phyloP scores from a whole-genome alignment of 306 rosid genomes.

The Cajanus cajan region DNA sequence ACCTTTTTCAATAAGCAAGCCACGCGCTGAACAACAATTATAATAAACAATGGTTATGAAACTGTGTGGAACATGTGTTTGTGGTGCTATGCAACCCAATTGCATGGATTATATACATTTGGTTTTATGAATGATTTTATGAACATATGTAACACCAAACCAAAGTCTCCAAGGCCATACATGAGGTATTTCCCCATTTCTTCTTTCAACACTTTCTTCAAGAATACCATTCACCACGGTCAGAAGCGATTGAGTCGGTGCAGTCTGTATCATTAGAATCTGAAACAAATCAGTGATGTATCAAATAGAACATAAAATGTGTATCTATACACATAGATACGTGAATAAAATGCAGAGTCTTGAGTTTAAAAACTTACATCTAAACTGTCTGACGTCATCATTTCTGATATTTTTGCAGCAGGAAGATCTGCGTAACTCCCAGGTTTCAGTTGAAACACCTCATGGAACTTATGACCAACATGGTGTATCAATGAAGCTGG shows the following conservation, averaged over 20 bases:
- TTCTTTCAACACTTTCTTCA: constrained; percentile 77
- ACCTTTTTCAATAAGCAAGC: constrained; percentile 87
- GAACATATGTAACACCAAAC: constrained; percentile 21
- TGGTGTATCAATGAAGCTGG: constrained; percentile 44
- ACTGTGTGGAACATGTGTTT: constrained; percentile 4
- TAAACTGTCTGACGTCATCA: constrained; percentile 79
- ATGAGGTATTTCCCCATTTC: constrained; percentile 85
- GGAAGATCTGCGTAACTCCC: constrained; percentile 78
- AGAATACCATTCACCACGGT: constrained; percentile 89
- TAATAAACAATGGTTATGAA: constrained; percentile 25
- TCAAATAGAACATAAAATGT: constrained; percentile 22
- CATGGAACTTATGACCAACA: constrained; percentile 72
- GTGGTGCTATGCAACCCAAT: constrained; percentile 31
- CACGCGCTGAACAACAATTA: constrained; percentile 60
- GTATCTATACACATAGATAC: background rate
- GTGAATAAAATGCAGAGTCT: background rate
- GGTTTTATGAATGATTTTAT: constrained; percentile 8
- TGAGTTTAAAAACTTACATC: constrained; percentile 55
- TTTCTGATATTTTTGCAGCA: constrained; percentile 73
- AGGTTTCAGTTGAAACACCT: constrained; percentile 83
- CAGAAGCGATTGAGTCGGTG: constrained; percentile 93
- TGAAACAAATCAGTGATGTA: constrained; percentile 53
- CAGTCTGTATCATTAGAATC: constrained; percentile 74
- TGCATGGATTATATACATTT: constrained; percentile 26
- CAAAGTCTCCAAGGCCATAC: constrained; percentile 47